Evolutionary conservation across 257 asterid species (phyloP).

Genomic region (Capsicum baccatum): DNA sequence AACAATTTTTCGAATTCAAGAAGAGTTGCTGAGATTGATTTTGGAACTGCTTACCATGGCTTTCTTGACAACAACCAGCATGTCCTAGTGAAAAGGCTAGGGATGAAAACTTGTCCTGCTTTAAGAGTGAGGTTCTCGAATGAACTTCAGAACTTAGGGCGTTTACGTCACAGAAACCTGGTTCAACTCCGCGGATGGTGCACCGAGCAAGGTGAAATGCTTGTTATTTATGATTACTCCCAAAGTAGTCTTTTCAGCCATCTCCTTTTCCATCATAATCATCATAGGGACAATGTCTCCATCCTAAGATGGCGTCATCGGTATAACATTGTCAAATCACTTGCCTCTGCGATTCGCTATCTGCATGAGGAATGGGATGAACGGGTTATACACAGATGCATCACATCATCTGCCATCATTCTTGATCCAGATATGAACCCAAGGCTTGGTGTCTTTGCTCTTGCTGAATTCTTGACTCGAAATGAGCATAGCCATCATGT

Average conservation of each 20-base stretch:
- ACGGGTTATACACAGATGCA: constrained; percentile 84
- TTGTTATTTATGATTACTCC: constrained; percentile 78
- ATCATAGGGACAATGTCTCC: constrained; percentile 23
- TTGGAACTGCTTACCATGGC: constrained; percentile 88
- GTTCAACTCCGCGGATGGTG: constrained; percentile 97
- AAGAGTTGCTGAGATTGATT: constrained; percentile 87
- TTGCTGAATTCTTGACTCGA: constrained; percentile 82
- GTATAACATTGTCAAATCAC: constrained; percentile 72
- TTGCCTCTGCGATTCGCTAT: constrained; percentile 83
- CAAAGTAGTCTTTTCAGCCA: constrained; percentile 56
- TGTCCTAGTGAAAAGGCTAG: constrained; percentile 70
- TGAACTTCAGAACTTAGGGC: constrained; percentile 75
- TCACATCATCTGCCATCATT: constrained; percentile 80
- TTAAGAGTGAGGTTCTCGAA: constrained; percentile 72
- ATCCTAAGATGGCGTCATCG: constrained; percentile 62
- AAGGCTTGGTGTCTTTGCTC: constrained; percentile 85
- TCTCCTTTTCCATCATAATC: constrained; percentile 58
- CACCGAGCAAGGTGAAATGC: constrained; percentile 99
- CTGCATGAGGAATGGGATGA: constrained; percentile 99
- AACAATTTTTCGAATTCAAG: constrained; percentile 71
- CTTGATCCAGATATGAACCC: constrained; percentile 84
- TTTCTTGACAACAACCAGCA: constrained; percentile 53
- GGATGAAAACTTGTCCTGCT: constrained; percentile 97
- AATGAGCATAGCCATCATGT: constrained; percentile 73
- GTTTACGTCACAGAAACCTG: constrained; percentile 82